Evolutionary conservation across 2,329 filamentous ascomycete genomes (phyloP).

Genomic region (Pseudogymnoascus pannorum): DNA sequence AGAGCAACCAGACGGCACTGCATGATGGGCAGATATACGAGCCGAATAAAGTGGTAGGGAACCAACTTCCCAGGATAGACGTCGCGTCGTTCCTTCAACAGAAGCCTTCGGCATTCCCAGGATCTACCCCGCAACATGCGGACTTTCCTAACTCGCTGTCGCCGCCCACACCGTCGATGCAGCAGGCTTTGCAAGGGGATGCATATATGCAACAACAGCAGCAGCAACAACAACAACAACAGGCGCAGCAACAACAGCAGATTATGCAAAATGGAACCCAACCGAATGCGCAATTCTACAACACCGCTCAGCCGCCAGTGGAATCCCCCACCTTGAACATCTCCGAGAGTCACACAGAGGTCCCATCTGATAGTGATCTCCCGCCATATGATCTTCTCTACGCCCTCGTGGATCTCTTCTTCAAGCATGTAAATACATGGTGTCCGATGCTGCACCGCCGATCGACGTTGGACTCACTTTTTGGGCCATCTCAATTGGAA

Average conservation of each 20-base stretch:
- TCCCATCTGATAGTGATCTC: constrained; percentile 55
- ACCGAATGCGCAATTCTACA: constrained; percentile 30
- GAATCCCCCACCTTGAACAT: constrained; percentile 53
- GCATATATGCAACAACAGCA: constrained; percentile 39
- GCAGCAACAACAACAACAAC: constrained; percentile 32
- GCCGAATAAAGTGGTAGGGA: too few species aligned
- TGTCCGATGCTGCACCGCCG: constrained; percentile 86
- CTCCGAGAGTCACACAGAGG: constrained; percentile 39
- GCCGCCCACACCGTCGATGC: constrained; percentile 36
- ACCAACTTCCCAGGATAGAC: constrained; percentile 45
- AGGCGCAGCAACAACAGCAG: constrained; percentile 12
- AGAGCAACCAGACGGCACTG: constrained; percentile 51
- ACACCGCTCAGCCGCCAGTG: constrained; percentile 33
- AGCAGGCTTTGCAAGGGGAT: constrained; percentile 39
- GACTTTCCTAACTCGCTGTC: constrained; percentile 41
- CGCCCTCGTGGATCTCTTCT: constrained; percentile 66
- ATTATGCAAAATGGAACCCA: constrained; percentile 11
- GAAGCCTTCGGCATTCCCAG: constrained; percentile 44
- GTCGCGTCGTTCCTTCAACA: constrained; percentile 56
- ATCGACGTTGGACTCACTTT: constrained; percentile 73
- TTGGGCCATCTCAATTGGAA: constrained; percentile 67
- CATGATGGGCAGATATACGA: constrained; percentile 39
- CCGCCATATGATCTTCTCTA: constrained; percentile 71
- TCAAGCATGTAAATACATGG: constrained; percentile 75
- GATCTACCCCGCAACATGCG: constrained; percentile 35